Evolutionary conservation across 805 yeast genomes (phyloP).

Genomic region (Kregervanrija delftensis): DNA sequence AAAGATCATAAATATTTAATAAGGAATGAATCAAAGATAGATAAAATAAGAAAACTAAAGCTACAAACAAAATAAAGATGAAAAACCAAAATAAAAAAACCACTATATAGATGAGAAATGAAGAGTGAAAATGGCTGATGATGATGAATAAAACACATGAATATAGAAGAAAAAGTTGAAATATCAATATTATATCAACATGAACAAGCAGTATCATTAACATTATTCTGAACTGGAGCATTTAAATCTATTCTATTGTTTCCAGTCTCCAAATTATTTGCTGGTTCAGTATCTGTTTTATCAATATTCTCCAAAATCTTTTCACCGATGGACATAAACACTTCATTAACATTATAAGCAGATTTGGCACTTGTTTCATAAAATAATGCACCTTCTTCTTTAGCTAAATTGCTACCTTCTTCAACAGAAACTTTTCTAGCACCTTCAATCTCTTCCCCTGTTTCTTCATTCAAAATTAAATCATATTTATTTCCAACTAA

Average conservation of each 20-base stretch:
- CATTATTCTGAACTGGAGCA: constrained; percentile 20
- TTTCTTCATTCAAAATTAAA: constrained; percentile 47
- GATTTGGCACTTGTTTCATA: constrained; percentile 95
- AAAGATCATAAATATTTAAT: too few species aligned
- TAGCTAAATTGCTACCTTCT: constrained; percentile 83
- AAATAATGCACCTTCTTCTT: constrained; percentile 83
- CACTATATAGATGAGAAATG: neutral
- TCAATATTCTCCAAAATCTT: constrained; percentile 54
- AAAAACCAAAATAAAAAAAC: neutral
- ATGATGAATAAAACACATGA: too few species aligned
- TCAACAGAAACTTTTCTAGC: constrained; percentile 74
- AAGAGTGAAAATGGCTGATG: neutral
- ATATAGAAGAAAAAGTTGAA: too few species aligned
- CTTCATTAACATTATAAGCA: constrained; percentile 82
- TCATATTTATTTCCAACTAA: constrained; percentile 91
- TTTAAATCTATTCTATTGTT: constrained; percentile 30
- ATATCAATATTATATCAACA: constrained; percentile 19
- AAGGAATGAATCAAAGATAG: too few species aligned
- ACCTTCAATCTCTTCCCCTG: constrained; percentile 41
- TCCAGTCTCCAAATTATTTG: constrained; percentile 1
- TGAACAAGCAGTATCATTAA: constrained; percentile 24
- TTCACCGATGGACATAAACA: constrained; percentile 82
- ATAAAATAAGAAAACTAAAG: too few species aligned
- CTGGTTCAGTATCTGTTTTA: constrained; percentile 5
- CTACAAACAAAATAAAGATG: too few species aligned